Percentiles rank a stretch among this genome's conserved stretches.
phyloP scores from a whole-genome alignment of 768 basidiomycete species.

The Mycena sanguinolenta region DNA sequence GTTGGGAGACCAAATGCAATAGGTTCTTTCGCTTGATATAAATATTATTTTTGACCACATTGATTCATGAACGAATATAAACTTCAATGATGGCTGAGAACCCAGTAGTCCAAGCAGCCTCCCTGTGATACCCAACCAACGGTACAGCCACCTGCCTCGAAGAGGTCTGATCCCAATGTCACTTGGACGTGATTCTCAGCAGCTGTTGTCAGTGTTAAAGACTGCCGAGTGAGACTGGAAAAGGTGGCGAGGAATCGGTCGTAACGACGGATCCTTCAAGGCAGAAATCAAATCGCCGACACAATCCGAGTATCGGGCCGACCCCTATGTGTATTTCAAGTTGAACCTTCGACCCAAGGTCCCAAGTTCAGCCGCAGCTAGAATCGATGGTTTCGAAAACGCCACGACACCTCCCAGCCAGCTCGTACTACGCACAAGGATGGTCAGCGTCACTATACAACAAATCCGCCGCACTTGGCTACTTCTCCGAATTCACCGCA shows the following conservation, averaged over 20 bases:
- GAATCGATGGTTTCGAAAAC: conserved; percentile 50
- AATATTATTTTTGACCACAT: too few relatives aligned
- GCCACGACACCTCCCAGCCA: conserved; percentile 29
- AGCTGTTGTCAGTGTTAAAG: conserved; percentile 4
- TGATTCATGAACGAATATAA: too few relatives aligned
- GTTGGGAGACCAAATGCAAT: too few relatives aligned
- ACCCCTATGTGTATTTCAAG: neutral
- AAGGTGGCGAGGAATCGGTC: neutral
- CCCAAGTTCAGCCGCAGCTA: too few relatives aligned
- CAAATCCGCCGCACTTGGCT: conserved; percentile 78
- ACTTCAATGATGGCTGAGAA: too few relatives aligned
- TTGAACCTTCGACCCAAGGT: too few relatives aligned
- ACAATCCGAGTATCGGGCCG: conserved; percentile 9
- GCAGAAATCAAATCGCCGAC: conserved; percentile 5
- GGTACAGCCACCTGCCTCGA: too few relatives aligned
- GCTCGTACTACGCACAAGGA: conserved; percentile 39
- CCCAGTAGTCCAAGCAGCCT: too few relatives aligned
- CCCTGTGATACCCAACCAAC: too few relatives aligned
- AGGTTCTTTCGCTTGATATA: too few relatives aligned
- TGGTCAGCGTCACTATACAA: conserved; percentile 75
- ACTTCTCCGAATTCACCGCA: conserved; percentile 63
- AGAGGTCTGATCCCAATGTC: too few relatives aligned
- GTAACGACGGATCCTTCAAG: neutral
- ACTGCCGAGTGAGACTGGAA: neutral
- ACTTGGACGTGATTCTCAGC: too few relatives aligned